Conservation (phyloP, 2,329 filamentous ascomycete genomes). For the Arthrobotrys entomopaga region DNA sequence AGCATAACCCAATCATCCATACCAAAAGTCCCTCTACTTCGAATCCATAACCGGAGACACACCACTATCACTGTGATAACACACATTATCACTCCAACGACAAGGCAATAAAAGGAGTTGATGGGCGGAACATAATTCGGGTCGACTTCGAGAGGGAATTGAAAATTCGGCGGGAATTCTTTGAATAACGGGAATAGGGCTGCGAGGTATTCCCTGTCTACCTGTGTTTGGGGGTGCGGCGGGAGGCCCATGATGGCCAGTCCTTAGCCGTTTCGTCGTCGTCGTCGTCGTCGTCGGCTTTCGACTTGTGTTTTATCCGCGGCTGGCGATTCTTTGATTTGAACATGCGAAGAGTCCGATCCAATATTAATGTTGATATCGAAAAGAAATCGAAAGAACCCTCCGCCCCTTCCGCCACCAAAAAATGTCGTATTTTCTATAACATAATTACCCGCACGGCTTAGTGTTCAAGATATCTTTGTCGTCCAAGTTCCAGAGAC, state of each 20-base stretch:
- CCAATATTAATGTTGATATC: not conserved
- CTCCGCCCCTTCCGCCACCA: constrained; percentile 35
- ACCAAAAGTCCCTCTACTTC: constrained; percentile 45
- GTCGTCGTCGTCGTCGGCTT: not conserved
- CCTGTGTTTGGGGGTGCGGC: constrained; percentile 42
- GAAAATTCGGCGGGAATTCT: constrained; percentile 33
- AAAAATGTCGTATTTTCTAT: constrained; percentile 8
- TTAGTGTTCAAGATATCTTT: not conserved
- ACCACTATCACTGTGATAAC: constrained; percentile 26
- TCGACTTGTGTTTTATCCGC: not conserved
- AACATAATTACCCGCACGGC: constrained; percentile 22
- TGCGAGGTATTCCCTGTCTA: constrained; percentile 29
- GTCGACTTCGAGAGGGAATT: constrained; percentile 37
- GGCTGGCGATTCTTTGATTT: not conserved
- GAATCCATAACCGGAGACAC: constrained; percentile 47
- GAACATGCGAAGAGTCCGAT: not conserved
- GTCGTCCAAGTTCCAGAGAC: no score
- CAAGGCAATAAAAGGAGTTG: constrained; percentile 42
- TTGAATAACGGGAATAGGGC: constrained; percentile 36
- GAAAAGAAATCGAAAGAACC: not conserved
- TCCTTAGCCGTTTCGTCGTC: constrained; percentile 2
- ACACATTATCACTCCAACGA: constrained; percentile 29
- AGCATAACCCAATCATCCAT: constrained; percentile 54
- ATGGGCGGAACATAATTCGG: constrained; percentile 40
- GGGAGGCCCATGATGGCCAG: constrained; percentile 34